Evolutionary conservation across 1,284 basidiomycete species (phyloP).

Genomic region (Ceratobasidium sp.): DNA sequence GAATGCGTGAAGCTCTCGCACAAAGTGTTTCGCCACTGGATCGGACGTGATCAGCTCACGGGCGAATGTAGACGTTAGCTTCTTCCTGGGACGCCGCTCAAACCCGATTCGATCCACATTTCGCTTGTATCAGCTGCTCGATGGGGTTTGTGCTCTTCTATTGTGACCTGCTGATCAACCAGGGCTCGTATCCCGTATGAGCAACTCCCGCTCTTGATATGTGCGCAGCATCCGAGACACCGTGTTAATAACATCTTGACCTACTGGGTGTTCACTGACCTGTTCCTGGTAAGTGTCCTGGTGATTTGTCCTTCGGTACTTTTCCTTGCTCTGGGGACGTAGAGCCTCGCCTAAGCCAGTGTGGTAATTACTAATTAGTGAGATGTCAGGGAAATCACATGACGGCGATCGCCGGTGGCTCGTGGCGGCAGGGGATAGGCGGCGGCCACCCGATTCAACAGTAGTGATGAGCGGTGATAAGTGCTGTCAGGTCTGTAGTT

Average conservation of each 20-base stretch:
- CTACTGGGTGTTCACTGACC: background rate
- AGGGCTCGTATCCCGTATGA: background rate
- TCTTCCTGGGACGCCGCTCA: background rate
- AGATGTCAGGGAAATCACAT: too few species aligned
- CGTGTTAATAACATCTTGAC: too few species aligned
- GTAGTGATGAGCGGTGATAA: too few species aligned
- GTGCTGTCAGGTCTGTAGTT: too few species aligned
- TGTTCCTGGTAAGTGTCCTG: background rate
- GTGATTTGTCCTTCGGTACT: background rate
- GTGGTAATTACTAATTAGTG: background rate
- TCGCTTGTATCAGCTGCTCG: background rate
- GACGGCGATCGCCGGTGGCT: too few species aligned
- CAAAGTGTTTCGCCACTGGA: background rate
- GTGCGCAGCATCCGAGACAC: background rate
- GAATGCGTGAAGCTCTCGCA: background rate
- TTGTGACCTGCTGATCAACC: background rate
- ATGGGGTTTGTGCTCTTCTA: background rate
- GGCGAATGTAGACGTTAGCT: background rate
- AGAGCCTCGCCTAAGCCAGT: background rate
- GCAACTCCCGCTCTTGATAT: conserved; percentile 6
- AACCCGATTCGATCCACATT: background rate
- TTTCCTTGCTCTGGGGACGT: background rate
- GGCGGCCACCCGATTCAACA: too few species aligned
- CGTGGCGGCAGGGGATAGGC: too few species aligned
- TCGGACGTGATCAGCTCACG: background rate